A percentile compares a stretch with the other conserved stretches of the same genome.
Evolutionary conservation across 768 basidiomycete species (phyloP).

Genomic region (Cystobasidium ongulense): DNA sequence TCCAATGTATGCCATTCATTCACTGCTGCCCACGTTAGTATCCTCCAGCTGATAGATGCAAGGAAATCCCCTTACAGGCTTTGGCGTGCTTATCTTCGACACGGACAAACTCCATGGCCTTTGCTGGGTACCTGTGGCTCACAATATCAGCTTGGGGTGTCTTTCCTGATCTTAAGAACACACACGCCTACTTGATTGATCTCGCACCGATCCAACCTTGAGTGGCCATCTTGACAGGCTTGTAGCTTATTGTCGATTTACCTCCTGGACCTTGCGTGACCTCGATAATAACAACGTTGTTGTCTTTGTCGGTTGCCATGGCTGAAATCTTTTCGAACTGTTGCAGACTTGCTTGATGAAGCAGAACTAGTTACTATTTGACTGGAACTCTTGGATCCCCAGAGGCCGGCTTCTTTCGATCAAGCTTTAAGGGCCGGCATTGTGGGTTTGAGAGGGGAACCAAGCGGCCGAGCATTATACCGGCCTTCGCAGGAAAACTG

Average conservation of each 20-base stretch:
- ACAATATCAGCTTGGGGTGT: background rate
- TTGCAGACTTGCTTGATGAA: too few species aligned
- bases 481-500: too few species aligned
- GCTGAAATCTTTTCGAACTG: background rate
- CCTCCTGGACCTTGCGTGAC: background rate
- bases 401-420: too few species aligned
- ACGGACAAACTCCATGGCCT: background rate
- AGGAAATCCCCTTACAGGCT: background rate
- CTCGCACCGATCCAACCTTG: background rate
- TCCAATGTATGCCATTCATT: background rate
- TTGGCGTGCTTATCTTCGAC: background rate
- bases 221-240: conserved; percentile 4
- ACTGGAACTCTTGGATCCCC: too few species aligned
- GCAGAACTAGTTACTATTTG: too few species aligned
- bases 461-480: too few species aligned
- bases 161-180: background rate
- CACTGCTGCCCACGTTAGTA: background rate
- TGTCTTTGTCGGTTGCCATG: background rate
- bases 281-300: background rate
- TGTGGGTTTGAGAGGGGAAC: too few species aligned
- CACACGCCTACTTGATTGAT: conserved; percentile 1
- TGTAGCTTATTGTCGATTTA: background rate
- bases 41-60: background rate
- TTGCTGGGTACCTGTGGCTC: background rate
- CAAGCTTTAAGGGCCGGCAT: too few species aligned